phyloP scores from a whole-genome alignment of 192 early-diverging fungal genomes.

The Jimgerdemannia lactiflua region DNA sequence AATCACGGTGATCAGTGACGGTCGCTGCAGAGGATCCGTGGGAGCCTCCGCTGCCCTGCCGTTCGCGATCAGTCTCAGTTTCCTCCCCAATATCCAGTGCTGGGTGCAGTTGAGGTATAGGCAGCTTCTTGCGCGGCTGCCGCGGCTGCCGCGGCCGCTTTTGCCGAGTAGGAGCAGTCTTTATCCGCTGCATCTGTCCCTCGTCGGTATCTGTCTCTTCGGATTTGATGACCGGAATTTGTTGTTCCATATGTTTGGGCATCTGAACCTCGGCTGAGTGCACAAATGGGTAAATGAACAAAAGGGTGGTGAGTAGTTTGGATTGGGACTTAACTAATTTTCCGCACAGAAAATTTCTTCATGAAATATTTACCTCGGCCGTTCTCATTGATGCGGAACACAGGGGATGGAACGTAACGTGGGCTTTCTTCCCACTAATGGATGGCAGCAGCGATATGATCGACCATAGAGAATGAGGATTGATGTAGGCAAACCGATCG shows the following conservation, averaged over 20 bases:
- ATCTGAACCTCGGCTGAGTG: not conserved
- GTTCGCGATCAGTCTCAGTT: slow-evolving; percentile 6
- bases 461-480: not conserved
- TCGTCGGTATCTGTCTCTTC: not conserved
- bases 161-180: not conserved
- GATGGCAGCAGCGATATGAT: not conserved
- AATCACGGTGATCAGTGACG: slow-evolving; percentile 1
- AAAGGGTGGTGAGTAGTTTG: not conserved
- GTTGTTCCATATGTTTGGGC: not conserved
- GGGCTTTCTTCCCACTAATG: not conserved
- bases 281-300: not conserved
- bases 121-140: not conserved
- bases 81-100: not conserved
- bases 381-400: not conserved
- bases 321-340: not conserved
- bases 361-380: not conserved
- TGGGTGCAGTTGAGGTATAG: not conserved
- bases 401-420: not conserved
- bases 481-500: no score
- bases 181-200: not conserved
- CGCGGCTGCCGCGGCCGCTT: not conserved
- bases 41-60: slow-evolving; percentile 7
- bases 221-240: not conserved
- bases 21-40: not conserved
- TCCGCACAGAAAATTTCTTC: not conserved